Evolutionary conservation across 306 rosid species (phyloP).

Genomic region (Betula pendula): DNA sequence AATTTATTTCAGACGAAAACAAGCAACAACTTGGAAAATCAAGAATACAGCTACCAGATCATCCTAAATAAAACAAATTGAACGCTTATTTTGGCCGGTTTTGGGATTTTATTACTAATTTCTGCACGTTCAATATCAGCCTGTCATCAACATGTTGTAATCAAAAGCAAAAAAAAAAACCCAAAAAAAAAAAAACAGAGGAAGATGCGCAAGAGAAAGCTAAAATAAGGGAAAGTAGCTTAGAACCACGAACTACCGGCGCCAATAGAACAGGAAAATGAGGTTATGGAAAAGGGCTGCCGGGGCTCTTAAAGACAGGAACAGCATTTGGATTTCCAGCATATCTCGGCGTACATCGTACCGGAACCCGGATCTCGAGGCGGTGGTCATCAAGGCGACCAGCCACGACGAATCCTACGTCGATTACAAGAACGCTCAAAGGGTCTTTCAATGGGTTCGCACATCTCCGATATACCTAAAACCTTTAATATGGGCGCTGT

Average conservation of each 20-base stretch:
- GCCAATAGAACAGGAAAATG: slow-evolving; percentile 40
- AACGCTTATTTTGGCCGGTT: neutral
- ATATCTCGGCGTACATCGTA: slow-evolving; percentile 39
- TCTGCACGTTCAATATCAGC: slow-evolving; percentile 11
- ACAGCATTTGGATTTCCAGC: slow-evolving; percentile 64
- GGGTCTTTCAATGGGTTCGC: slow-evolving; percentile 68
- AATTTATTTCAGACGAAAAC: neutral
- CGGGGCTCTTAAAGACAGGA: slow-evolving; percentile 71
- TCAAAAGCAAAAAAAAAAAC: neutral
- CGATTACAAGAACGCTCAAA: slow-evolving; percentile 59
- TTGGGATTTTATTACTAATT: neutral
- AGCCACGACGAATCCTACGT: slow-evolving; percentile 64
- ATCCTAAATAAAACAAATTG: neutral
- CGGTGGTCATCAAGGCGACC: slow-evolving; percentile 70
- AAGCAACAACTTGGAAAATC: slow-evolving; percentile 13
- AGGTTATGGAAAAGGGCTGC: slow-evolving; percentile 61
- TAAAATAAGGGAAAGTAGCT: neutral
- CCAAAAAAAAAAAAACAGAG: neutral
- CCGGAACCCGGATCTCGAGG: slow-evolving; percentile 65
- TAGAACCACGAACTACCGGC: neutral
- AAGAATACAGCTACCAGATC: neutral
- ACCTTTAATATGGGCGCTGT: slow-evolving; percentile 51
- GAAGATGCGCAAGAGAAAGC: neutral
- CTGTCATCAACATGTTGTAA: neutral
- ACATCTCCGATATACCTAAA: slow-evolving; percentile 59